Conservation (phyloP, 2,329 filamentous ascomycete species). For the Trichoderma lentiforme region DNA sequence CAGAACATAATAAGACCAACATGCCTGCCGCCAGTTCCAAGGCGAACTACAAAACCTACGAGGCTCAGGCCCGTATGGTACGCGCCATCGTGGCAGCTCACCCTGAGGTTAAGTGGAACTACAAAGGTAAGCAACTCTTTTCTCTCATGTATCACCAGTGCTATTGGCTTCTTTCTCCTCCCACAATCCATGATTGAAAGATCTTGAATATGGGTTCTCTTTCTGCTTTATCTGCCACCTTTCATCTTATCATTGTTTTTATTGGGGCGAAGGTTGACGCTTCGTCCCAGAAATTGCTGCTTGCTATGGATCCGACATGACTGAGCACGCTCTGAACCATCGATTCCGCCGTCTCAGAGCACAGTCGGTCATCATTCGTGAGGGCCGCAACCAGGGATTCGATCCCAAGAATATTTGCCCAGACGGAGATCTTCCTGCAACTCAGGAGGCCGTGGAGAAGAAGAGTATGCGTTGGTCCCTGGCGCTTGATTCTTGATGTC, state of each 20-base stretch:
- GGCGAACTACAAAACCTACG: constrained; percentile 59
- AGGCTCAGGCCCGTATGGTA: constrained; percentile 57
- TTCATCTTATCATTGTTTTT: not conserved
- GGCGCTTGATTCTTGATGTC: not conserved
- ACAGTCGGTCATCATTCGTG: constrained; percentile 38
- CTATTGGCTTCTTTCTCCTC: not conserved
- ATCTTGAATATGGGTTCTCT: not conserved
- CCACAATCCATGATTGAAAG: not conserved
- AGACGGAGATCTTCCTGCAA: constrained; percentile 36
- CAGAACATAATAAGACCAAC: not conserved
- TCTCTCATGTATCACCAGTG: not conserved
- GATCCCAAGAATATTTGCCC: constrained; percentile 43
- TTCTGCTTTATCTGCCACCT: not conserved
- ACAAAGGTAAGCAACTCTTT: constrained; percentile 50
- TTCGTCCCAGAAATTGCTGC: constrained; percentile 43
- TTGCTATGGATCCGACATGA: constrained; percentile 50
- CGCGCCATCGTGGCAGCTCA: constrained; percentile 59
- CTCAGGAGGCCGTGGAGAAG: constrained; percentile 38
- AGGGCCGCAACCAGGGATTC: constrained; percentile 33
- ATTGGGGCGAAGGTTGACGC: constrained; percentile 33
- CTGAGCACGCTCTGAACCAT: constrained; percentile 47
- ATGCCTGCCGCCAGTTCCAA: constrained; percentile 45
- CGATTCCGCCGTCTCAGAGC: constrained; percentile 48
- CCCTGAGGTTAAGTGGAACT: constrained; percentile 54
- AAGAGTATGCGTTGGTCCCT: constrained; percentile 36